Conservation (phyloP, 768 basidiomycete species). For the Jaapia argillacea region DNA sequence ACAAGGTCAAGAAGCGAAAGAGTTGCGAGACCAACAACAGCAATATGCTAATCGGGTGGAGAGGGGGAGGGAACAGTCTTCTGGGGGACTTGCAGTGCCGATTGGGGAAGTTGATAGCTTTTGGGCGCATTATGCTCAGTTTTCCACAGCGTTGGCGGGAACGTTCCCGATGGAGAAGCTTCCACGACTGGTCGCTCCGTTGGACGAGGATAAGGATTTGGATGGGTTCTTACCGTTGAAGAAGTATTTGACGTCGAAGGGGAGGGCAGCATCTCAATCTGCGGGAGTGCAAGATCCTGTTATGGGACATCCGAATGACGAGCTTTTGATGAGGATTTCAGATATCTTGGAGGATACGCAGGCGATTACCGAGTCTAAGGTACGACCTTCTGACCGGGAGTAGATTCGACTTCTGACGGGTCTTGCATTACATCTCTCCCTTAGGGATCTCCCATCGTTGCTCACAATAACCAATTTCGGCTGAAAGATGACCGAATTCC, state of each 20-base stretch:
- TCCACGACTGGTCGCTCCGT: slow-evolving; percentile 42
- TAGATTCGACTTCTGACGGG: slow-evolving; percentile 16
- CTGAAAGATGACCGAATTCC: too few species aligned
- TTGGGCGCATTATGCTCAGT: slow-evolving; percentile 64
- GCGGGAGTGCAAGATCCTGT: slow-evolving; percentile 26
- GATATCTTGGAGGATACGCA: slow-evolving; percentile 73
- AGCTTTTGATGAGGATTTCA: slow-evolving; percentile 88
- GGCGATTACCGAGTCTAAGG: slow-evolving; percentile 47
- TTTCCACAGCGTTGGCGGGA: slow-evolving; percentile 46
- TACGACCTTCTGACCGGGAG: slow-evolving; percentile 19
- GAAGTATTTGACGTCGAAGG: slow-evolving; percentile 37
- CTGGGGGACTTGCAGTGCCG: slow-evolving; percentile 20
- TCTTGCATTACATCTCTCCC: slow-evolving; percentile 9
- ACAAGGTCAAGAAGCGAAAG: slow-evolving; percentile 23
- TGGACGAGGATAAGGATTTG: slow-evolving; percentile 91
- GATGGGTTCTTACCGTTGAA: slow-evolving; percentile 80
- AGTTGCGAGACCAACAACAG: too few species aligned
- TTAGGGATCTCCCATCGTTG: not conserved
- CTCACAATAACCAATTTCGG: not conserved
- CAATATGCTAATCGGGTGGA: slow-evolving; percentile 19
- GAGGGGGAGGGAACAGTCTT: slow-evolving; percentile 21
- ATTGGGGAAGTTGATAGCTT: slow-evolving; percentile 39
- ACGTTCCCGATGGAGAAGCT: slow-evolving; percentile 62
- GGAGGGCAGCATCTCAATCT: slow-evolving; percentile 1
- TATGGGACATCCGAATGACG: slow-evolving; percentile 97